These are phyloP conservation scores for Cyclostephanos invisitatus DNA, from an alignment of 108 stramenopile genomes.

Conservation along the genomic window DNA sequence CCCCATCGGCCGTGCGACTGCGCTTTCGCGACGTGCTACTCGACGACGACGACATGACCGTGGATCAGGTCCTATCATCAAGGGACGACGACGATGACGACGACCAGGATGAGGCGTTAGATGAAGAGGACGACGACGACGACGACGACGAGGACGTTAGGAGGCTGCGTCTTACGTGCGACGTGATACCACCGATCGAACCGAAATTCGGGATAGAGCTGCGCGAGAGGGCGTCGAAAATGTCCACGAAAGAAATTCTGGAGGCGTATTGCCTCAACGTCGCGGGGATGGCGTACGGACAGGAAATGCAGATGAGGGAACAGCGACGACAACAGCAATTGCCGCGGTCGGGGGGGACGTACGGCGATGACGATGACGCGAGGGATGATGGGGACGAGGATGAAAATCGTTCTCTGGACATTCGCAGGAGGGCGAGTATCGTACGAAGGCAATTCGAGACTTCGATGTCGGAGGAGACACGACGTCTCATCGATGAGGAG, in stretches of 20 bases:
- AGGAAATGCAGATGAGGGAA: constrained; percentile 34
- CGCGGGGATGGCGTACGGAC: constrained; percentile 49
- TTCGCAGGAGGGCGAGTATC: constrained; percentile 50
- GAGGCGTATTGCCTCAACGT: constrained; percentile 72
- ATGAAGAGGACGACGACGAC: constrained; percentile 52
- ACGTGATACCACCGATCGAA: constrained; percentile 80
- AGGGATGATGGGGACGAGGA: background rate
- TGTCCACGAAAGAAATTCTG: constrained; percentile 66
- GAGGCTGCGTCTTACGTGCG: constrained; percentile 53
- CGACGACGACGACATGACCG: constrained; percentile 59
- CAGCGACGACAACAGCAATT: background rate
- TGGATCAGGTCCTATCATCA: constrained; percentile 59
- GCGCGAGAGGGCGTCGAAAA: constrained; percentile 38
- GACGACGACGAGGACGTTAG: constrained; percentile 44
- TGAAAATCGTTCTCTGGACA: constrained; percentile 37
- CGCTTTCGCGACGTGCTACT: constrained; percentile 52
- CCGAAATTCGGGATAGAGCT: constrained; percentile 66
- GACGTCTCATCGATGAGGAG: constrained; percentile 37
- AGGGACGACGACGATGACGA: constrained; percentile 63
- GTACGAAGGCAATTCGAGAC: constrained; percentile 49
- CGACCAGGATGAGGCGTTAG: constrained; percentile 41
- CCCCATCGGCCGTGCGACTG: constrained; percentile 49
- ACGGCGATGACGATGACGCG: constrained; percentile 3
- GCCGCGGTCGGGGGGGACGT: background rate
- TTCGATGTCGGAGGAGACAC: constrained; percentile 33